Base-by-base conservation (phyloP, 2,329 filamentous ascomycete species). In the Fusarium tuaranense region DNA sequence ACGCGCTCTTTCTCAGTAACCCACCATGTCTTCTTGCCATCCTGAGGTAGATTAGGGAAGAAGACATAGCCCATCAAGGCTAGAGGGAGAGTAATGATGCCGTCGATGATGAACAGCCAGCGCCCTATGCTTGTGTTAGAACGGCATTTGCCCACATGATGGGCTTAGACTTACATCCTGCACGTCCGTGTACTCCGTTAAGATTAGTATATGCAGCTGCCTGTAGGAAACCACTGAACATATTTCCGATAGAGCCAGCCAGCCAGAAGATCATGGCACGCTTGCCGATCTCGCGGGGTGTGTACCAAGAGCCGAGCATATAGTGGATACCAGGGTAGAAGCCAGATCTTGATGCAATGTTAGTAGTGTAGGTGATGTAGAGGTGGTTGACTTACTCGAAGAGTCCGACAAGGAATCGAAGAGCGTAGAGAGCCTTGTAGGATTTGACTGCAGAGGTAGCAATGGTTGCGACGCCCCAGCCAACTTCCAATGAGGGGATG, bases 251-350 rank as follows among this genome's bases (percentile, higher is more conserved):
- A 0, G 69, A 70, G 14, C 73, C 71, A 13, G 73, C 75, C 13
- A 78, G 8, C 71, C 71, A 77, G 22, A 77, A 77, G 16, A 78
- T 61, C 66, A 69, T 72, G 25, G 68, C 58, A 1, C 73, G 66
- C 55, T 76, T 76, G 25, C 73, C 73, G 3, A 78, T 76, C 14
- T 78, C 75, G 18, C 69, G 62, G 1, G 73, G 73, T 1, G 73
- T 78, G 13, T 77, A 77, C 76, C 76, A 77, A 0, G 75, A 77
- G n/a, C 75, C 76, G 2, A 77, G 57, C 64, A 78, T 59, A 14
- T 77, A 77, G 4, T 74, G 73, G 7, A 77, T 77, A 13, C 53
- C 70, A 12, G 59, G 75, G 57, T 77, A 53, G 55, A 76, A 48
- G 12, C 73, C 66, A 18, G 72, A 73, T 41, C 75, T 67, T 73